Base-by-base conservation (phyloP, 306 rosid genomes). In the Casuarina cunninghamiana region DNA sequence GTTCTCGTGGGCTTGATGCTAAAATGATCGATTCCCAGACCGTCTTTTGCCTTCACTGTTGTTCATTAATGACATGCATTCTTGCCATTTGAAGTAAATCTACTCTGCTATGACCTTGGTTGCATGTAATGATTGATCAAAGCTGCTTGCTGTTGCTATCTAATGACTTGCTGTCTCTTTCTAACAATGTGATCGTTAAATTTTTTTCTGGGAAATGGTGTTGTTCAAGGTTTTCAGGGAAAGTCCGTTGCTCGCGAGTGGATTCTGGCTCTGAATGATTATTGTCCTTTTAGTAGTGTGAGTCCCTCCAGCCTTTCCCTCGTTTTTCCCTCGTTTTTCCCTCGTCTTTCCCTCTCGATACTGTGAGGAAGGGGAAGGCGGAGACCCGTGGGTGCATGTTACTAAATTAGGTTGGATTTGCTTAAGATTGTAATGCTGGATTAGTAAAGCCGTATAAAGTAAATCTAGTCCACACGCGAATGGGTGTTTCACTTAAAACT, bases 21-120 rank as follows among this genome's bases (percentile, higher is more conserved):
- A 5, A 53, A 60, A 37, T 39, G 44, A 67, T 15, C 5, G n/a
- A 3, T 35, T 12, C 5, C 76, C 50, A 46, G 17, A n/a, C 12
- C 42, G 35, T 16, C 44, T 69, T 69, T 17, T 50, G 21, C 71
- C 42, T 10, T 19, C 83, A 53, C 46, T 51, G 43, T 19, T 7
- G 44, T 71, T 62, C 72, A 17, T n/a, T 8, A 39, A 26, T 62
- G 13, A 16, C 15, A 76, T 61, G 69, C 32, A 16, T 49, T 32
- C 13, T 72, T 85, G 21, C 63, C 71, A 26, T 51, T 45, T 60
- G 0, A 77, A 75, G 76, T 42, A 57, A 26, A 3, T 6, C 50
- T 5, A 10, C 62, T 44, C 41, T 48, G 10, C 41, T 41, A 4
- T 39, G 43, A 61, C 45, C 53, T 8, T 74, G 13, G 6, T 74